Evolutionary conservation across 495 filamentous ascomycete species (phyloP).

Genomic region (Penicillium egyptiacum): DNA sequence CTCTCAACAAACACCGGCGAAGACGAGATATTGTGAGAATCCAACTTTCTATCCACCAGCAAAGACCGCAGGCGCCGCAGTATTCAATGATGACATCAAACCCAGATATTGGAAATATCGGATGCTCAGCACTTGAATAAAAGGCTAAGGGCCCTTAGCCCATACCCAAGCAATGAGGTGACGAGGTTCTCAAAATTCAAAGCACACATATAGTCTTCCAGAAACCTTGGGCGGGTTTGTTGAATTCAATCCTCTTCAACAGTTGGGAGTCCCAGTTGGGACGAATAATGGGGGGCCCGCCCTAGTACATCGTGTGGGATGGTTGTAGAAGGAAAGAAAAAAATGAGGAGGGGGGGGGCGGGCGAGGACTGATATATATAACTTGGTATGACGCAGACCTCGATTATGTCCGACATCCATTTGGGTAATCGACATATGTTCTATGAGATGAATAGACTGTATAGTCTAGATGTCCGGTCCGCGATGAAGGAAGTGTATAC

Average conservation of each 20-base stretch:
- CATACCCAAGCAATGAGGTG: conserved; percentile 7
- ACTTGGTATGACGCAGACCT: neutral
- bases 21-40: neutral
- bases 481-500: neutral
- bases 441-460: neutral
- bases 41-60: neutral
- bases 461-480: neutral
- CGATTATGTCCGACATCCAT: neutral
- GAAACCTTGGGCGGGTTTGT: neutral
- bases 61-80: neutral
- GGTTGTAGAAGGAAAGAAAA: conserved; percentile 4
- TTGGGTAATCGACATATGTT: neutral
- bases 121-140: neutral
- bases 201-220: neutral
- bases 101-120: neutral
- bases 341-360: neutral
- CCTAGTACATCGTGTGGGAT: conserved; percentile 2
- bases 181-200: conserved; percentile 2
- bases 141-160: conserved; percentile 3
- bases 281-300: neutral
- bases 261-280: neutral
- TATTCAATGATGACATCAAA: neutral
- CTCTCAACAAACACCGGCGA: neutral
- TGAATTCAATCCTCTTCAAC: neutral
- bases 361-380: neutral